Evolutionary conservation across 2,329 filamentous ascomycete species (phyloP).

Genomic region (Arthrobotrys pseudoclavata): DNA sequence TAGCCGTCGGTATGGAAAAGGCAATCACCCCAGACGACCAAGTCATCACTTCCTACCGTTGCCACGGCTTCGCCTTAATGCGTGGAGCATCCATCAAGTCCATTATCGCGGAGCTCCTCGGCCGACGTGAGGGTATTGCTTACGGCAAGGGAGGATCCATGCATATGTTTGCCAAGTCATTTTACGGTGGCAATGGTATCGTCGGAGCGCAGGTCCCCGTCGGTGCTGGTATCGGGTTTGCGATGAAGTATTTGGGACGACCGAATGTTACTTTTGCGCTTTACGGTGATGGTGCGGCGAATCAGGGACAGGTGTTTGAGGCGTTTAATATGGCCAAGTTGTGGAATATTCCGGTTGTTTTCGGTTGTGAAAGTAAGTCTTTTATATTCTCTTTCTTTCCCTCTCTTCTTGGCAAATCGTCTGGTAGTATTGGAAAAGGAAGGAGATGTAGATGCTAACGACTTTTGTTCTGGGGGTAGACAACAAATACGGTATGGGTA

Average conservation of each 20-base stretch:
- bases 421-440: not conserved
- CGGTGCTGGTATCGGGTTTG: constrained; percentile 94
- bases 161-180: constrained; percentile 99
- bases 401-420: not conserved
- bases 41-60: constrained; percentile 97
- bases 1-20: constrained; percentile 96
- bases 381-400: not conserved
- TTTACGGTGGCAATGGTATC: constrained; percentile 99
- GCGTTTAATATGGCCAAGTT: constrained; percentile 99
- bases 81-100: constrained; percentile 89
- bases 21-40: constrained; percentile 92
- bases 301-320: constrained; percentile 99
- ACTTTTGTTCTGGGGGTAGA: constrained; percentile 70
- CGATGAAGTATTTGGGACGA: constrained; percentile 91
- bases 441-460: not conserved
- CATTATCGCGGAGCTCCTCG: constrained; percentile 95
- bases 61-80: constrained; percentile 98
- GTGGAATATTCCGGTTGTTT: constrained; percentile 95
- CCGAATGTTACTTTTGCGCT: constrained; percentile 89
- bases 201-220: constrained; percentile 98
- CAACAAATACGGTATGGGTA: constrained; percentile 99
- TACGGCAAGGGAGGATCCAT: constrained; percentile 99
- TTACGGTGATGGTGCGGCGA: constrained; percentile 98
- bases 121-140: constrained; percentile 93
- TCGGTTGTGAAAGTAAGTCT: constrained; percentile 93